phyloP scores from a whole-genome alignment of 2,329 filamentous ascomycete genomes.

The Claviceps maximensis region DNA sequence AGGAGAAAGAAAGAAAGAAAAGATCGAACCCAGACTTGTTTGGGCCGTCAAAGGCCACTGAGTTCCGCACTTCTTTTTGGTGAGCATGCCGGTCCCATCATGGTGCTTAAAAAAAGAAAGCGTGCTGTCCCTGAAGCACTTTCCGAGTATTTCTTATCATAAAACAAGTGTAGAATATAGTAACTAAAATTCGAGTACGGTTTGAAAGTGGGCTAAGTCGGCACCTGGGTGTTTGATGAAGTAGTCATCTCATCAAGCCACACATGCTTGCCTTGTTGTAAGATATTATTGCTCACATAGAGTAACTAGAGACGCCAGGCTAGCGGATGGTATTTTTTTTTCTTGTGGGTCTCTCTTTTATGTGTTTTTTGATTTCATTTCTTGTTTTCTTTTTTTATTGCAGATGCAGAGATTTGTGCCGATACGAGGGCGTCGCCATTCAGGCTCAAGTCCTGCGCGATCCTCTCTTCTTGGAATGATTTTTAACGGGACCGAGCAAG shows the following conservation, averaged over 20 bases:
- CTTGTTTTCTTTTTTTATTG: neutral
- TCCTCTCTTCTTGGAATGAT: slow-evolving; percentile 21
- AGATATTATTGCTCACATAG: neutral
- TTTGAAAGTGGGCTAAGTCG: slow-evolving; percentile 3
- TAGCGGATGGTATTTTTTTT: neutral
- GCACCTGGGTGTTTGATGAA: slow-evolving; percentile 4
- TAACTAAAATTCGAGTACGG: slow-evolving; percentile 8
- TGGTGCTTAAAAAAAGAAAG: neutral
- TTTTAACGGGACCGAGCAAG: slow-evolving; percentile 38
- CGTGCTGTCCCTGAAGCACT: slow-evolving; percentile 1
- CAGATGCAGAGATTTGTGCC: neutral
- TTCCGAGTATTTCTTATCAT: neutral
- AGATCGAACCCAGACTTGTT: neutral
- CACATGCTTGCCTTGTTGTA: neutral
- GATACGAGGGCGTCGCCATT: neutral
- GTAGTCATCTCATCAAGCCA: slow-evolving; percentile 3
- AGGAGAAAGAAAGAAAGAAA: neutral
- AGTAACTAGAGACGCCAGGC: neutral
- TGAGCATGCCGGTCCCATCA: neutral
- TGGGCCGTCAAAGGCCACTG: neutral
- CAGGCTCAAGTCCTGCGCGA: slow-evolving; percentile 9
- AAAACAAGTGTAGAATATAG: slow-evolving; percentile 3
- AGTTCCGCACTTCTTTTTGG: neutral
- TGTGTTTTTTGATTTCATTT: neutral
- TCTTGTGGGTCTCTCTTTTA: neutral